Conservation (phyloP, 495 filamentous ascomycete genomes). For the Penicilliopsis zonata region DNA sequence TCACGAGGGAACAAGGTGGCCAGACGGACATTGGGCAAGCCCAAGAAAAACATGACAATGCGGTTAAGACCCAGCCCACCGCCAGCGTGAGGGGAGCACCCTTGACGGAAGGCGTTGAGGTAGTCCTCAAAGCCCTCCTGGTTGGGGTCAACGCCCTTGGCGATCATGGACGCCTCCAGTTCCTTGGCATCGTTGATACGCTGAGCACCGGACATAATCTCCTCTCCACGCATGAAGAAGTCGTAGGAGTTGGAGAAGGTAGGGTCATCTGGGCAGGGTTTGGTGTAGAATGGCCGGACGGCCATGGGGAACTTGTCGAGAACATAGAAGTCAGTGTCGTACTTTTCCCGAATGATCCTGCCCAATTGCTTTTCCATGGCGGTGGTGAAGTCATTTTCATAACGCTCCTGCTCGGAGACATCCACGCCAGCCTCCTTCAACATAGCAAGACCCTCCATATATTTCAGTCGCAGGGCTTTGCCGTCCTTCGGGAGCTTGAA, state of each 20-base stretch:
- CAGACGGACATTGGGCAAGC: constrained; percentile 69
- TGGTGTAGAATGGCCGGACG: constrained; percentile 84
- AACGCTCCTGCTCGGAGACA: constrained; percentile 65
- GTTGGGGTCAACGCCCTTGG: constrained; percentile 62
- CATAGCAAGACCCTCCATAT: constrained; percentile 73
- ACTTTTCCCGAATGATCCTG: constrained; percentile 69
- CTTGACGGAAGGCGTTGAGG: constrained; percentile 66
- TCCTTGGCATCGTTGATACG: constrained; percentile 65
- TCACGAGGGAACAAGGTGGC: constrained; percentile 72
- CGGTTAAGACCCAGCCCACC: constrained; percentile 82
- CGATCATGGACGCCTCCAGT: constrained; percentile 54
- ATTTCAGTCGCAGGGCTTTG: constrained; percentile 71
- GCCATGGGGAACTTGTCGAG: constrained; percentile 83
- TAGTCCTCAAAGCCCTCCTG: constrained; percentile 75
- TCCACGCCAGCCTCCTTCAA: constrained; percentile 71
- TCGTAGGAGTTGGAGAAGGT: constrained; percentile 75
- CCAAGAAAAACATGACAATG: constrained; percentile 80
- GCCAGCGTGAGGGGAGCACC: constrained; percentile 72
- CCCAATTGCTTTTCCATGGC: constrained; percentile 87
- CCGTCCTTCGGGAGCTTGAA: constrained; percentile 50
- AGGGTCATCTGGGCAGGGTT: constrained; percentile 56
- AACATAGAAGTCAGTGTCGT: constrained; percentile 83
- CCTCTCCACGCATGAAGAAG: constrained; percentile 89
- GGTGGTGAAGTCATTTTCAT: constrained; percentile 53
- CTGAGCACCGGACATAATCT: constrained; percentile 80